Base-by-base conservation (phyloP, 176 grass and related monocot species). In the Panicum miliaceum region DNA sequence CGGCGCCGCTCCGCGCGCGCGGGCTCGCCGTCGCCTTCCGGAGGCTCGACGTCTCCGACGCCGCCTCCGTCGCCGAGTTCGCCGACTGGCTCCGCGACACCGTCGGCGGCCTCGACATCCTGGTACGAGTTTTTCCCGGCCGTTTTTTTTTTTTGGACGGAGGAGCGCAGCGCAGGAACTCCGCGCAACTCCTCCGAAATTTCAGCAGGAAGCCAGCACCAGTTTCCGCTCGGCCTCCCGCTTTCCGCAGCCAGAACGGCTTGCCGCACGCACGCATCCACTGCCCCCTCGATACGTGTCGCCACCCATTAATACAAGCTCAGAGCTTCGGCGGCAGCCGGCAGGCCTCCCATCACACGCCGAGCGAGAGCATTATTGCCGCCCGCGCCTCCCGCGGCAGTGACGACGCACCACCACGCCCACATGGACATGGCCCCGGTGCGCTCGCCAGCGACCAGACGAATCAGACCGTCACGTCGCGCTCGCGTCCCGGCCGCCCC, bases 91-190 rank as follows among this genome's bases (percentile, higher is more conserved):
- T 99, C 73, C 77, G 70, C 64, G 66, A 71, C 27, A 42, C 36
- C 35, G 8, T 93, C 84, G 91, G 91, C 77, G 86, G 89, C 8
- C 67, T 99, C 78, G 96, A 99, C 79, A 94, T 99, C 83, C 93
- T 99, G 77, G 96, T 96, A 62, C n/a, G n/a, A 83, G 47, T 7
- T 54, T 51, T 23, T 48, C 0, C 62, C 1, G 34, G 2, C 19
- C 16, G 12, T 19, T 19, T 23, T 5, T 58, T 19, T 19, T 23
- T 5, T 58, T 58, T 9, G 20, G 54, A 58, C 23, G 54, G 22
- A 13, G 67, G n/a, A n/a, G n/a, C n/a, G n/a, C n/a, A n/a, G n/a
- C n/a, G n/a, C n/a, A n/a, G n/a, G n/a, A 7, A 7, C n/a, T 12
- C 12, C 20, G 67, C 67, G 67, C 2, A 1, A 2, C 22, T 22